Conservation (phyloP, 129 eudicot genomes). For the Deinandra increscens region DNA sequence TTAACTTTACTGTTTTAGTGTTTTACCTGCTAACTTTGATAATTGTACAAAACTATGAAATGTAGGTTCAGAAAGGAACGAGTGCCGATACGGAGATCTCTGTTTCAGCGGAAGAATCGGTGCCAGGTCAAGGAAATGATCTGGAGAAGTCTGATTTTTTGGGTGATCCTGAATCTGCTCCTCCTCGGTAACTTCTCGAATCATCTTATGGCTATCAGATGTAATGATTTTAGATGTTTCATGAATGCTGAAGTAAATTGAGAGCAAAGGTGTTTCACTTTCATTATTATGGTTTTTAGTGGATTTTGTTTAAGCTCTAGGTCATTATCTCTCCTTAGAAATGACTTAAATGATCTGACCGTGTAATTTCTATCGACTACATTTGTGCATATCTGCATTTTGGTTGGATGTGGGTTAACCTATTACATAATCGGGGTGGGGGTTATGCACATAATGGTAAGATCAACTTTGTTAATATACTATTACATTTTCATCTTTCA, state of each 20-base stretch:
- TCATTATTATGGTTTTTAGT: not conserved
- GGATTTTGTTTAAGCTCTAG: not conserved
- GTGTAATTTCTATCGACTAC: not conserved
- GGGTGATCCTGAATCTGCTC: slow-evolving; percentile 54
- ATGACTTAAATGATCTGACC: not conserved
- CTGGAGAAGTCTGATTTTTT: slow-evolving; percentile 43
- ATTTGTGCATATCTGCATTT: not conserved
- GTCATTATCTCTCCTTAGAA: not conserved
- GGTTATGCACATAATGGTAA: not conserved
- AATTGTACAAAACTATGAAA: not conserved
- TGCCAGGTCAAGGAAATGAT: slow-evolving; percentile 37
- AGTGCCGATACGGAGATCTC: slow-evolving; percentile 59
- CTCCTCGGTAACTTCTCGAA: slow-evolving; percentile 43
- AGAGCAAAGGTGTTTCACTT: not conserved
- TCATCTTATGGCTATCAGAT: not conserved
- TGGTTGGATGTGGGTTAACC: slow-evolving; percentile 14
- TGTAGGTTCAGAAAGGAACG: slow-evolving; percentile 54
- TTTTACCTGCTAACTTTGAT: not conserved
- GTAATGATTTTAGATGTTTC: slow-evolving; percentile 11
- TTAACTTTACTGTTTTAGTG: not conserved
- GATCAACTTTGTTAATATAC: not conserved
- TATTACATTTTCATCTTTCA: not conserved
- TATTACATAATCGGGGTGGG: slow-evolving; percentile 7
- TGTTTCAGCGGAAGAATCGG: slow-evolving; percentile 56
- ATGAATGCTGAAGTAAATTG: slow-evolving; percentile 4